These are phyloP conservation scores for Zasmidium cellare DNA, from an alignment of 2,329 filamentous ascomycete genomes.

Conservation along the genomic window DNA sequence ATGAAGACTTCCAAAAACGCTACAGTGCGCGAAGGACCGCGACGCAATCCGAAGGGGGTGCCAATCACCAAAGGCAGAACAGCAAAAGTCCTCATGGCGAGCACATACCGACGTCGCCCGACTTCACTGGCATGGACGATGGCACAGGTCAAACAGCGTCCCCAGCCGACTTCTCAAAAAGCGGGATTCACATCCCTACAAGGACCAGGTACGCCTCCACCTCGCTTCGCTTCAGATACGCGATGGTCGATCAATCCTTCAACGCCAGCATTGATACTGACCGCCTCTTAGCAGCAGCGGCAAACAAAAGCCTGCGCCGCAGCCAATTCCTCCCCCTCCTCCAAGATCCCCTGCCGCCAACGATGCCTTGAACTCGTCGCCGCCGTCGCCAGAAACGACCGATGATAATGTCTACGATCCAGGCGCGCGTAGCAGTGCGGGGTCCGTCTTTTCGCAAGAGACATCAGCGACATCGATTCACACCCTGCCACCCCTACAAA, in stretches of 20 bases:
- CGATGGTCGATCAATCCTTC: neutral
- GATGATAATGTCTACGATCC: constrained; percentile 22
- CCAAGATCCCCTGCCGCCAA: constrained; percentile 7
- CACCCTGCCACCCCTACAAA: constrained; percentile 45
- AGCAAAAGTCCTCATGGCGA: constrained; percentile 17
- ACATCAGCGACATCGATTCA: constrained; percentile 38
- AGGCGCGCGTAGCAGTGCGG: constrained; percentile 35
- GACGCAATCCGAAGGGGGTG: constrained; percentile 11
- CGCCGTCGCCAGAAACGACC: constrained; percentile 16
- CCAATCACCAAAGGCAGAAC: constrained; percentile 12
- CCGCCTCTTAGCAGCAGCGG: constrained; percentile 5
- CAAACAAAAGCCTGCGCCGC: constrained; percentile 7
- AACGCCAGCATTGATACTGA: constrained; percentile 8
- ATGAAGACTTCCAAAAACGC: constrained; percentile 28
- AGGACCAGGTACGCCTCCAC: constrained; percentile 25
- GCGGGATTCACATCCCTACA: constrained; percentile 24
- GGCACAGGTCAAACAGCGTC: constrained; percentile 14
- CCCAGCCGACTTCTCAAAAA: constrained; percentile 15
- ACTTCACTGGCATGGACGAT: constrained; percentile 28
- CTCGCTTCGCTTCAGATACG: neutral
- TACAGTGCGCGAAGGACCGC: constrained; percentile 16
- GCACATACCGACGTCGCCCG: constrained; percentile 15
- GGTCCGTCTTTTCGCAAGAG: constrained; percentile 37
- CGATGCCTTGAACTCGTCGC: constrained; percentile 7
- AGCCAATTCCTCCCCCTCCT: constrained; percentile 8